Percentiles rank a stretch among this genome's conserved stretches.
phyloP scores from a whole-genome alignment of 306 rosid genomes.

The Rubus idaeus region DNA sequence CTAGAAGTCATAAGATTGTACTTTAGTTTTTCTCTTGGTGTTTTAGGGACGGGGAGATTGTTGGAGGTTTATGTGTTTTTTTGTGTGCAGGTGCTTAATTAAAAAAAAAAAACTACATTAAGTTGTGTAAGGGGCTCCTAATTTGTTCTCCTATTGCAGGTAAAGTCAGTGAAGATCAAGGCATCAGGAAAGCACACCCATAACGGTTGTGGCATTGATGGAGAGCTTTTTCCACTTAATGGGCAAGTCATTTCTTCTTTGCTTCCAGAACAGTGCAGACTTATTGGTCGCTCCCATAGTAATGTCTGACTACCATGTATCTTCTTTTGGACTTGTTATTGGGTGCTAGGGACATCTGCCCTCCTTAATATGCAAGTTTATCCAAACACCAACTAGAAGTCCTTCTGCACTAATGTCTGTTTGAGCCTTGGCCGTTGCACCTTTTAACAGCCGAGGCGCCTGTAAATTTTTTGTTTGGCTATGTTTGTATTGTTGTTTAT shows the following conservation, averaged over 20 bases:
- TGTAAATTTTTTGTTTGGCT: slow-evolving; percentile 44
- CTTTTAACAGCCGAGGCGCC: slow-evolving; percentile 34
- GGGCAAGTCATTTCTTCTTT: slow-evolving; percentile 81
- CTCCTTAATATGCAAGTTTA: slow-evolving; percentile 20
- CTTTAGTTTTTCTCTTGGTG: neutral
- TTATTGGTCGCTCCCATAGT: slow-evolving; percentile 67
- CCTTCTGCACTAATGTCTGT: slow-evolving; percentile 18
- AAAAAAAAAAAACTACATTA: neutral
- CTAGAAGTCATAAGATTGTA: neutral
- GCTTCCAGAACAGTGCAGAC: slow-evolving; percentile 99
- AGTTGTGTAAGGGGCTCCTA: neutral
- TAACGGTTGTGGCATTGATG: slow-evolving; percentile 96
- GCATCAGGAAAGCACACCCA: slow-evolving; percentile 77
- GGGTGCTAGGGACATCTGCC: slow-evolving; percentile 43
- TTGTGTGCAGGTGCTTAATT: neutral
- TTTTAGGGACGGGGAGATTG: neutral
- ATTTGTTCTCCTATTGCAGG: slow-evolving; percentile 52
- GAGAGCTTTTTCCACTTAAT: slow-evolving; percentile 84
- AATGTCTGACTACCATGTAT: slow-evolving; percentile 45
- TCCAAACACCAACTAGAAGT: slow-evolving; percentile 20
- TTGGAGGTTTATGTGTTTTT: neutral
- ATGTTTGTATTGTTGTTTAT: slow-evolving; percentile 34
- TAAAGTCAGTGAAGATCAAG: slow-evolving; percentile 83
- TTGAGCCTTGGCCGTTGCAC: slow-evolving; percentile 11
- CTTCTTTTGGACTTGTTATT: slow-evolving; percentile 43